Conservation (phyloP, 2,329 filamentous ascomycete species). For the Diaporthe sp. region DNA sequence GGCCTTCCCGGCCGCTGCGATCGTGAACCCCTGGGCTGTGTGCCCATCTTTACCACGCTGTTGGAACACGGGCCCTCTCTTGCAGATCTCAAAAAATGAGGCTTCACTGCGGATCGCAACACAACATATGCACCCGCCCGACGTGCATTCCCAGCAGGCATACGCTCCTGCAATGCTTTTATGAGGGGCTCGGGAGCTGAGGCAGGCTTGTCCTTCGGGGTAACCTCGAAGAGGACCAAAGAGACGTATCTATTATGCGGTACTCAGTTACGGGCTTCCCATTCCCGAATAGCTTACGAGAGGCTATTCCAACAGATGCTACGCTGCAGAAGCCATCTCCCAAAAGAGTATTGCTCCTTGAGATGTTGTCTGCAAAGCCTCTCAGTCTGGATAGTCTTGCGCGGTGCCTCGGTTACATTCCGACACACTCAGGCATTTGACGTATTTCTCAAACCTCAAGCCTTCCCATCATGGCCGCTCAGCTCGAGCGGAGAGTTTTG, state of each 20-base stretch:
- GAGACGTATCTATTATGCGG: not conserved
- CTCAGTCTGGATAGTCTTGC: not conserved
- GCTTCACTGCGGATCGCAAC: not conserved
- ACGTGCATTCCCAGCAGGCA: not conserved
- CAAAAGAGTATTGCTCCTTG: not conserved
- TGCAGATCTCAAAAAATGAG: not conserved
- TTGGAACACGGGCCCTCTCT: not conserved
- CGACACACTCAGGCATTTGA: too few relatives aligned
- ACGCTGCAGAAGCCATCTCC: not conserved
- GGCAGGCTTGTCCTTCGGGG: not conserved
- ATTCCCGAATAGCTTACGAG: not conserved
- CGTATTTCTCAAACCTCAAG: not conserved
- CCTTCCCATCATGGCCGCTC: not conserved
- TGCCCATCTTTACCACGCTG: constrained; percentile 1
- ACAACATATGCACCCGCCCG: not conserved
- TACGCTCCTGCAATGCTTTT: not conserved
- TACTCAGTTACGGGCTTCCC: not conserved
- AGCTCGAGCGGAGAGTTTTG: not conserved
- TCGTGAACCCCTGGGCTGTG: not conserved
- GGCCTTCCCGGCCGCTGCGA: not conserved
- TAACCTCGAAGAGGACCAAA: not conserved
- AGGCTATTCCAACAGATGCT: not conserved
- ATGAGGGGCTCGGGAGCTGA: not conserved
- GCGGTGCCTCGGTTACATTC: not conserved
- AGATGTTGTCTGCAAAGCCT: not conserved